Evolutionary conservation across 2,329 filamentous ascomycete genomes (phyloP), one percentile per base, ranked within the genome.

Genomic region (Simplicillium aogashimaense): DNA sequence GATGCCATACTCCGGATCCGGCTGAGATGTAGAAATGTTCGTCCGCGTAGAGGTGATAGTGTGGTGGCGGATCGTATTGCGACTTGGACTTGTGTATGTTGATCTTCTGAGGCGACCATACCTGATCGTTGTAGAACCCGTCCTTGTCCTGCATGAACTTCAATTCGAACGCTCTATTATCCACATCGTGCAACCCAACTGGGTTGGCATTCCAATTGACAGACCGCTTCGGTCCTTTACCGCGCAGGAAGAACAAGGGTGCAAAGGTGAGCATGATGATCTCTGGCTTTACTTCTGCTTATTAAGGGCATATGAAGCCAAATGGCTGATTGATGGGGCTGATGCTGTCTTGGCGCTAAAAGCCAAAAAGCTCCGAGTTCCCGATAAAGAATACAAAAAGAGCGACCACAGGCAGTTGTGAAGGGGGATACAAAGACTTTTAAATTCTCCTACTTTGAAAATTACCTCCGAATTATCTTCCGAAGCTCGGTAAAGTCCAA

Each of bases 21-120:
- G 37, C 37, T 12, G 39, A 20, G 25, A 51, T 43, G n/a, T 36
- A 41, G 38, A 51, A 51, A 41, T 46, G 39, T 34, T 51, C 49
- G 36, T 49, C 44, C 30, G 49, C 45, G 31, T 44, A 36, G 15
- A 51, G 43, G 36, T 51, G 49, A 35, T 46, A 51, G 39, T 51
- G 49, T n/a, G 42, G 45, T 12, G 49, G 49, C 11, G 49, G 49
- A 36, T 38, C 16, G 38, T 39, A 46, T 32, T 13, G 15, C 7
- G 30, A 32, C 11, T 13, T 13, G 12, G 12, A 13, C 15, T n/a
- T n/a, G 15, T 13, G 13, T 15, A 13, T 13, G 30, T 12, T 32
- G 12, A 13, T 13, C 5, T 32, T 12, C 7, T n/a, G 12, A 5
- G 30, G 30, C 7, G 30, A n/a, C 30, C 30, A 32, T 32, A n/a